These are phyloP conservation scores for Massospora cicadina DNA, from an alignment of 371 early-diverging fungal genomes.

Conservation along the genomic window DNA sequence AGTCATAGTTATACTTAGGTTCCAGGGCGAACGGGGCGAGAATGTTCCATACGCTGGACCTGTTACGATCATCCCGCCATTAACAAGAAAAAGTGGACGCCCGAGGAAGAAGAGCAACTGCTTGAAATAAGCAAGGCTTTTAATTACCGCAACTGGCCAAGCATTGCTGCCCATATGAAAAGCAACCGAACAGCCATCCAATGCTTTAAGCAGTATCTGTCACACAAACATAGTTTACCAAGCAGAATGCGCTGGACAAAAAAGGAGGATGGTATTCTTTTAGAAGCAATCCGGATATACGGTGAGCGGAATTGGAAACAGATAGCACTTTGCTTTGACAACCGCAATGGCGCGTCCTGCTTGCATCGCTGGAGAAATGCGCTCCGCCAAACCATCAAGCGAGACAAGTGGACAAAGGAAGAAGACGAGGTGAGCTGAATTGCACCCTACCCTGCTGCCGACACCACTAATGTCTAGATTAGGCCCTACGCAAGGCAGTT, in stretches of 20 bases:
- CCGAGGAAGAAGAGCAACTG: slow-evolving; percentile 29
- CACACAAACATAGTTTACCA: slow-evolving; percentile 21
- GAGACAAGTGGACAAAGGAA: slow-evolving; percentile 48
- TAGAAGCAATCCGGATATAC: slow-evolving; percentile 30
- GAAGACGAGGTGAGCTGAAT: slow-evolving; percentile 37
- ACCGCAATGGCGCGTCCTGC: slow-evolving; percentile 64
- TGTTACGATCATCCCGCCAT: slow-evolving; percentile 66
- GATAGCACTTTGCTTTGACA: slow-evolving; percentile 41
- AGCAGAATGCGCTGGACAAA: slow-evolving; percentile 32
- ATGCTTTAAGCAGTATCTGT: slow-evolving; percentile 56
- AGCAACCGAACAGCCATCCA: slow-evolving; percentile 59
- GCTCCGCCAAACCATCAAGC: slow-evolving; percentile 50
- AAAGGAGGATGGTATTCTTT: slow-evolving; percentile 37
- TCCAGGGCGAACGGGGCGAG: slow-evolving; percentile 33
- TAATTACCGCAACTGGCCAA: slow-evolving; percentile 33
- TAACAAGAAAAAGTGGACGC: slow-evolving; percentile 49
- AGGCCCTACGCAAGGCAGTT: slow-evolving; percentile 41
- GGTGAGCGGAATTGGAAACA: slow-evolving; percentile 54
- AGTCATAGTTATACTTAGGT: slow-evolving; percentile 18
- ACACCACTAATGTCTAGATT: slow-evolving; percentile 5
- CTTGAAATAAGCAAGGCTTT: slow-evolving; percentile 23
- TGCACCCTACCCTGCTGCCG: background rate
- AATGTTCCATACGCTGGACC: slow-evolving; percentile 69
- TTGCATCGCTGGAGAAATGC: slow-evolving; percentile 62
- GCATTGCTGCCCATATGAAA: slow-evolving; percentile 31